A percentile compares a stretch with the other conserved stretches of the same genome.
phyloP scores from a whole-genome alignment of 768 basidiomycete species.

The Trametes maxima region DNA sequence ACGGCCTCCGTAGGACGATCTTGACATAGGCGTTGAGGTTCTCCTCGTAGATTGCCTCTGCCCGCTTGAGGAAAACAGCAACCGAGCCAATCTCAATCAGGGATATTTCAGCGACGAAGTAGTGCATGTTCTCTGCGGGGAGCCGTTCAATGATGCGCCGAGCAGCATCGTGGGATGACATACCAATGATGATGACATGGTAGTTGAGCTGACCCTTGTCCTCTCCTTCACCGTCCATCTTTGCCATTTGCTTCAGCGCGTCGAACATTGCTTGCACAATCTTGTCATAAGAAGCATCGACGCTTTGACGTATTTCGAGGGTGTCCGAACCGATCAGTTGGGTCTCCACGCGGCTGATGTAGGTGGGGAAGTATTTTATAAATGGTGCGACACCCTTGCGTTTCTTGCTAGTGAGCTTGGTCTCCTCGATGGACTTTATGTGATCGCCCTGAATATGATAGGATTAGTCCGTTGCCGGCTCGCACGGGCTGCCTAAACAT shows the following conservation, averaged over 20 bases:
- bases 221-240: conserved; percentile 89
- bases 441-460: conserved; percentile 67
- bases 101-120: conserved; percentile 83
- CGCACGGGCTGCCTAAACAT: conserved; percentile 28
- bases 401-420: conserved; percentile 90
- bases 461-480: conserved; percentile 3
- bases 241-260: conserved; percentile 92
- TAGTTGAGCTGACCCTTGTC: conserved; percentile 98
- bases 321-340: conserved; percentile 80
- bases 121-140: conserved; percentile 89
- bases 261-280: conserved; percentile 93
- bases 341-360: conserved; percentile 79
- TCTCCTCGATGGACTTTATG: conserved; percentile 85
- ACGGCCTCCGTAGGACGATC: conserved; percentile 82
- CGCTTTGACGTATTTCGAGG: conserved; percentile 73
- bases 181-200: conserved; percentile 93
- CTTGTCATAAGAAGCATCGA: conserved; percentile 84
- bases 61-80: conserved; percentile 63
- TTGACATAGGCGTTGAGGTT: conserved; percentile 86
- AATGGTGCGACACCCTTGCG: conserved; percentile 91
- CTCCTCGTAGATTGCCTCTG: conserved; percentile 86
- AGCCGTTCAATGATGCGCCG: background rate
- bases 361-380: conserved; percentile 90
- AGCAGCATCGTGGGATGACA: conserved; percentile 30
- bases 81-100: conserved; percentile 68